Conservation (phyloP, 345 rosid species). For the Streptanthus diversifolius region DNA sequence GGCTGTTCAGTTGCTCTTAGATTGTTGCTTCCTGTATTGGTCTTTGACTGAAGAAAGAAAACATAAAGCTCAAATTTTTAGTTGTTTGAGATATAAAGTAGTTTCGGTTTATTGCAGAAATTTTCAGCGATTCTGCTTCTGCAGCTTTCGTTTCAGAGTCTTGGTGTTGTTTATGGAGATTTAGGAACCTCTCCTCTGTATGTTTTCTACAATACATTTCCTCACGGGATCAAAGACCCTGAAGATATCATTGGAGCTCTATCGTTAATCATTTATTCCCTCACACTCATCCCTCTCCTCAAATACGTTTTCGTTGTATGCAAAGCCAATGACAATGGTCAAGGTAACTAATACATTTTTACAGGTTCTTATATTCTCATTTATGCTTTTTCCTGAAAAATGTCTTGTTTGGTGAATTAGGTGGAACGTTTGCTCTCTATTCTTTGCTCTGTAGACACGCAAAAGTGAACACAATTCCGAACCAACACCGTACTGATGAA, state of each 20-base stretch:
- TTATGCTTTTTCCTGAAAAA: background rate
- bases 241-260: slow-evolving; percentile 69
- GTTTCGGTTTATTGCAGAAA: slow-evolving; percentile 40
- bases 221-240: slow-evolving; percentile 47
- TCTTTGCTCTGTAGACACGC: slow-evolving; percentile 95
- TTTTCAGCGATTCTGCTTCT: slow-evolving; percentile 52
- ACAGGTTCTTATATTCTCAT: background rate
- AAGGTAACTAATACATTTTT: slow-evolving; percentile 38
- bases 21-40: slow-evolving; percentile 1
- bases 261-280: slow-evolving; percentile 59
- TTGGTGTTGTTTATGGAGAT: slow-evolving; percentile 73
- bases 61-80: background rate
- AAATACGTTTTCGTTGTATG: slow-evolving; percentile 70
- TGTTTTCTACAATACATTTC: slow-evolving; percentile 72
- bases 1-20: background rate
- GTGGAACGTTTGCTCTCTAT: slow-evolving; percentile 95
- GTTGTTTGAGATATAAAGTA: background rate
- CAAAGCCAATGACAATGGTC: slow-evolving; percentile 69
- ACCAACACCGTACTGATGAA: slow-evolving; percentile 92
- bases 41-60: background rate
- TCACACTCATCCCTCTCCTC: slow-evolving; percentile 63
- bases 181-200: slow-evolving; percentile 70
- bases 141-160: slow-evolving; percentile 68
- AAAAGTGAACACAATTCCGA: slow-evolving; percentile 76
- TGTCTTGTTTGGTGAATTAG: slow-evolving; percentile 40